Base-by-base conservation (phyloP, 164 flowering plant genomes). In the Dillenia turbinata region DNA sequence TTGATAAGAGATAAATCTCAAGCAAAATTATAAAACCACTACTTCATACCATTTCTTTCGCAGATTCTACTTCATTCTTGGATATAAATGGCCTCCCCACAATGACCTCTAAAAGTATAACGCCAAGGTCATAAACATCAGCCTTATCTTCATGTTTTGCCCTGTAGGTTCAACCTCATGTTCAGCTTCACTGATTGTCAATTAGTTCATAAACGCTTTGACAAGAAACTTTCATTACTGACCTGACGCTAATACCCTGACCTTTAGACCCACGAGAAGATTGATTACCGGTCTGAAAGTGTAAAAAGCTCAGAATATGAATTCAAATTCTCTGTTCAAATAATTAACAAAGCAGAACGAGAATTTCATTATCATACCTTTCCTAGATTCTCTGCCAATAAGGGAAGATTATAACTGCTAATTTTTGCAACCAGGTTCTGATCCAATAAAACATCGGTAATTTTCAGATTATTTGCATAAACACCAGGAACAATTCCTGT, bases 401-500 rank as follows among this genome's bases (percentile, higher is more conserved):
- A 72, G 54, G 97, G 96, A 61, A 89, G 84, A 74, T 88, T 87
- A 59, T 86, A 88, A 66, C 94, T 82, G 82, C 87, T 81, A 56
- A 95, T 88, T 79, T 95, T 95, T 26, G 96, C 82, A 52, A 66
- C 82, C 61, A 86, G 83, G 72, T 87, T 85, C 59, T 82, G 87
- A 77, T 95, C 97, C 74, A 95, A 16, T 16, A 89, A 74, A 59
- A 95, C 49, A 67, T 85, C 91, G 51, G 96, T 83, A 73, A 84
- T 88, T 70, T 82, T 86, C 60, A 92, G 71, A 54, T 87, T 81
- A 58, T 84, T 92, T 19, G 83, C 75, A 71, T 79, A 86, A 56
- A 88, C 66, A 43, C 97, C 94, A 43, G 97, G 97, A 53, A 86
- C 82, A 49, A 94, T 84, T 52, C 97, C 96, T 14, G 87, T 70